Percentiles rank a stretch among this genome's conserved stretches.
phyloP scores from a whole-genome alignment of 2,329 filamentous ascomycete species.

The Emydomyces testavorans region DNA sequence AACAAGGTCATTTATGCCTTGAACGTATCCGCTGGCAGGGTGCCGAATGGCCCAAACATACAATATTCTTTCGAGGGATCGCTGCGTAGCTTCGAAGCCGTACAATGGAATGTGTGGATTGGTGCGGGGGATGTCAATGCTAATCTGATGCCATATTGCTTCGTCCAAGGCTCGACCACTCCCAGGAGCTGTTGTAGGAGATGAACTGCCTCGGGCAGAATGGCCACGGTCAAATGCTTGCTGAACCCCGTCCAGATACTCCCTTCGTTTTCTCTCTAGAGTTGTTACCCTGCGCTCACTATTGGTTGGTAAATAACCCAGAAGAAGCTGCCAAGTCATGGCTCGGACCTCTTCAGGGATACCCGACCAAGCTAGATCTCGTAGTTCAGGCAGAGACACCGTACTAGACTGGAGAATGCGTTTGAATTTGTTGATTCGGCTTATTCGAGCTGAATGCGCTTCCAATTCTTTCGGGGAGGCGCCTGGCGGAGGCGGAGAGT shows the following conservation, averaged over 20 bases:
- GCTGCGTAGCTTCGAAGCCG: slow-evolving; percentile 87
- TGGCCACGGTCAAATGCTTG: slow-evolving; percentile 51
- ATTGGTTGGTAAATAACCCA: slow-evolving; percentile 93
- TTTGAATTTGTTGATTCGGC: slow-evolving; percentile 98
- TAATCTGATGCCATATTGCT: slow-evolving; percentile 98
- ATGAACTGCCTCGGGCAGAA: slow-evolving; percentile 28
- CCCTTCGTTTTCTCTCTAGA: slow-evolving; percentile 85
- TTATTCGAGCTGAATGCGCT: slow-evolving; percentile 73
- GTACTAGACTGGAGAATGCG: slow-evolving; percentile 84
- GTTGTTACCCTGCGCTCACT: slow-evolving; percentile 84
- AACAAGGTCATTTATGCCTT: slow-evolving; percentile 96
- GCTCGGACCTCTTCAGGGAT: slow-evolving; percentile 89
- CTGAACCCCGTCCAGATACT: slow-evolving; percentile 83
- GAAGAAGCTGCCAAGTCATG: slow-evolving; percentile 96
- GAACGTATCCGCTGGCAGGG: slow-evolving; percentile 92
- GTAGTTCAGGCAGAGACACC: slow-evolving; percentile 71
- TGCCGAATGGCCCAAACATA: slow-evolving; percentile 98
- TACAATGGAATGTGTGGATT: slow-evolving; percentile 94
- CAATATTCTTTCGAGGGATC: slow-evolving; percentile 83
- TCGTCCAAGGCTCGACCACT: slow-evolving; percentile 74
- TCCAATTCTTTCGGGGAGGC: slow-evolving; percentile 76
- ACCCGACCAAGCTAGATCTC: slow-evolving; percentile 83
- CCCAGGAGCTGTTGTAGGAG: slow-evolving; percentile 33
- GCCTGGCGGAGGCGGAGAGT: slow-evolving; percentile 60
- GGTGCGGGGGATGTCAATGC: slow-evolving; percentile 91